Percentiles rank a stretch among this genome's conserved stretches.
Conservation (phyloP, 2,329 filamentous ascomycete species). For the Amylocarpus encephaloides region DNA sequence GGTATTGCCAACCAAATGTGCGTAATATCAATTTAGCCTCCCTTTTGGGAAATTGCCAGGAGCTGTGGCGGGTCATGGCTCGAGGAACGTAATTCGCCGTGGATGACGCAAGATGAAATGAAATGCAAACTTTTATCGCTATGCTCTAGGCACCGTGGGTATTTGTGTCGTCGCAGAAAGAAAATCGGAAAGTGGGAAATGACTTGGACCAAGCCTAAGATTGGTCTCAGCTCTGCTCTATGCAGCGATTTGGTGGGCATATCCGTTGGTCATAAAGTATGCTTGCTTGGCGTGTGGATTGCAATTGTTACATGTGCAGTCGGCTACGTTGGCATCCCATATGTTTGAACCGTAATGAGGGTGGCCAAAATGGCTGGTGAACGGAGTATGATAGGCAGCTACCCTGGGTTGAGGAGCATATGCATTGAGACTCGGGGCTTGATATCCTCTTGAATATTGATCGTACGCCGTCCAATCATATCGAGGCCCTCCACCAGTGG, state of each 20-base stretch:
- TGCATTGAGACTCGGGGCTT: slow-evolving; percentile 27
- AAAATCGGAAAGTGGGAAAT: slow-evolving; percentile 2
- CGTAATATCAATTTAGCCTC: slow-evolving; percentile 23
- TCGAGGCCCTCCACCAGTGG: slow-evolving; percentile 42
- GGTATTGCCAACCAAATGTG: slow-evolving; percentile 4
- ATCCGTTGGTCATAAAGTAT: slow-evolving; percentile 39
- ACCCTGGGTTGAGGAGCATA: slow-evolving; percentile 37
- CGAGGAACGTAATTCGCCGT: slow-evolving; percentile 29
- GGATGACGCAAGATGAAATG: slow-evolving; percentile 21
- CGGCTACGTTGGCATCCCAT: slow-evolving; percentile 40
- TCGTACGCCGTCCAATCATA: slow-evolving; percentile 46
- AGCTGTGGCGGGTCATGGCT: slow-evolving; percentile 20
- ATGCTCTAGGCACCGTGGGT: slow-evolving; percentile 23
- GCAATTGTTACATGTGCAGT: slow-evolving; percentile 43
- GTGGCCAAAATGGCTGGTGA: slow-evolving; percentile 36
- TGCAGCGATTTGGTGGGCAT: slow-evolving; percentile 42
- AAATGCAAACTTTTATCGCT: slow-evolving; percentile 29
- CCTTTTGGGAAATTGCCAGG: slow-evolving; percentile 20
- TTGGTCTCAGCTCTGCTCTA: slow-evolving; percentile 24
- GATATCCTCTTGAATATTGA: slow-evolving; percentile 37
- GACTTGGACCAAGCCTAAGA: slow-evolving; percentile 2
- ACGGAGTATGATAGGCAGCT: slow-evolving; percentile 43
- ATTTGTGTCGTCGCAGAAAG: slow-evolving; percentile 10
- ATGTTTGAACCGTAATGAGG: slow-evolving; percentile 33
- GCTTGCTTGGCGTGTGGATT: slow-evolving; percentile 40